Conservation (phyloP, 2,329 filamentous ascomycete species). For the Aureobasidium mangrovei region DNA sequence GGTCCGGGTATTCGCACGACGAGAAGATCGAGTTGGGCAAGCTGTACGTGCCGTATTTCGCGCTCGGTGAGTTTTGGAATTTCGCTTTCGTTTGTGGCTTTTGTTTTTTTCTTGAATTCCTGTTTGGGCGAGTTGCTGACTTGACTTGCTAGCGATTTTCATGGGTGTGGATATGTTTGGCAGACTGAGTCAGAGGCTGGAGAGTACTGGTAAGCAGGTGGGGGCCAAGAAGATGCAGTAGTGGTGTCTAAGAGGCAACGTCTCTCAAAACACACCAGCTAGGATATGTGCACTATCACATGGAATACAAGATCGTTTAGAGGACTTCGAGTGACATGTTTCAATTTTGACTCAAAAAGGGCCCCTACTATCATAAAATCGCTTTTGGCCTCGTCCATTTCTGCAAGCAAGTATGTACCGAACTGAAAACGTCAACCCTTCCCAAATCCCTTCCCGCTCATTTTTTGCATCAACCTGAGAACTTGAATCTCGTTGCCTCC, state of each 20-base stretch:
- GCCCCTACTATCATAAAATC: no score
- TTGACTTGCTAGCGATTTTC: slow-evolving; percentile 27
- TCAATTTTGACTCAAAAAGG: background rate
- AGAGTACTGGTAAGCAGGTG: background rate
- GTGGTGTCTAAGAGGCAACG: no score
- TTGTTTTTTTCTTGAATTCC: background rate
- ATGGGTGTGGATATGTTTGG: slow-evolving; percentile 37
- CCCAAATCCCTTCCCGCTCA: no score
- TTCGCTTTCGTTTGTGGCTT: no score
- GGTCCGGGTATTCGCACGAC: slow-evolving; percentile 37
- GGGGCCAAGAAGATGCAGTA: background rate
- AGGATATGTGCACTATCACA: no score
- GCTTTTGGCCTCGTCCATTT: no score
- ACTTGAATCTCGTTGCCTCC: slow-evolving; percentile 68
- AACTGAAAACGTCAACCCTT: no score
- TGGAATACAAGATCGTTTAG: no score
- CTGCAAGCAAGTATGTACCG: no score
- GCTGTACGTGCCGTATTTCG: slow-evolving; percentile 50
- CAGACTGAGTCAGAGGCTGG: slow-evolving; percentile 19
- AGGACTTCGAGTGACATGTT: background rate
- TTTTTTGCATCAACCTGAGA: no score
- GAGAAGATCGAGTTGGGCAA: slow-evolving; percentile 43
- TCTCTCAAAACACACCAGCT: no score
- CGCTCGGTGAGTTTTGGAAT: slow-evolving; percentile 39
- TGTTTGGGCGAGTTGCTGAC: background rate